These are phyloP conservation scores for Hericium erinaceus DNA, from an alignment of 768 basidiomycete species.

Conservation along the genomic window DNA sequence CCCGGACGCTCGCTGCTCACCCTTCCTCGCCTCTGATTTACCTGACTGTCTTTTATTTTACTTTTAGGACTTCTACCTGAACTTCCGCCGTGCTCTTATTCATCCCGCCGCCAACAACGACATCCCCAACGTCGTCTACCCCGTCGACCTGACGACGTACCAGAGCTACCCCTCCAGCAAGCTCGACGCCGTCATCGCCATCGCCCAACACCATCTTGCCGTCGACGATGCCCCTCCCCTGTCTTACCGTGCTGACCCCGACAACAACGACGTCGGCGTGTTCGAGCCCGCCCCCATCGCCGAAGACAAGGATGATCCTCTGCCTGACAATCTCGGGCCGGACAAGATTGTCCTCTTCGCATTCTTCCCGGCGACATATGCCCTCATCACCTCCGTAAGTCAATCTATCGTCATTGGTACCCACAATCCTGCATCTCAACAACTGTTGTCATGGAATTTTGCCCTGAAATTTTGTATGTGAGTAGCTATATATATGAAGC, in stretches of 20 bases:
- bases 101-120: not conserved
- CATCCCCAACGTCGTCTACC: not conserved
- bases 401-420: too few relatives aligned
- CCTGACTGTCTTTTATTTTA: not conserved
- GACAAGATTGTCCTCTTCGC: not conserved
- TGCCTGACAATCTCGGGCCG: not conserved
- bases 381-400: not conserved
- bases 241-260: not conserved
- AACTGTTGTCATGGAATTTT: too few relatives aligned
- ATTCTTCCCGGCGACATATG: not conserved
- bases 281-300: not conserved
- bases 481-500: too few relatives aligned
- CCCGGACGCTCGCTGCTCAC: not conserved
- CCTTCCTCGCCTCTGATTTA: not conserved
- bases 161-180: not conserved
- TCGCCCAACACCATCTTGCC: not conserved
- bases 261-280: not conserved
- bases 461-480: too few relatives aligned
- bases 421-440: too few relatives aligned
- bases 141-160: not conserved
- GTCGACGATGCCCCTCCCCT: not conserved
- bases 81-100: not conserved
- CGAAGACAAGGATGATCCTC: not conserved
- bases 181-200: not conserved
- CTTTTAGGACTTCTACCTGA: not conserved